A percentile compares a stretch with the other conserved stretches of the same genome.
These are phyloP conservation scores for Colletotrichum sp. DNA, from an alignment of 2,329 filamentous ascomycete genomes.

Conservation along the genomic window DNA sequence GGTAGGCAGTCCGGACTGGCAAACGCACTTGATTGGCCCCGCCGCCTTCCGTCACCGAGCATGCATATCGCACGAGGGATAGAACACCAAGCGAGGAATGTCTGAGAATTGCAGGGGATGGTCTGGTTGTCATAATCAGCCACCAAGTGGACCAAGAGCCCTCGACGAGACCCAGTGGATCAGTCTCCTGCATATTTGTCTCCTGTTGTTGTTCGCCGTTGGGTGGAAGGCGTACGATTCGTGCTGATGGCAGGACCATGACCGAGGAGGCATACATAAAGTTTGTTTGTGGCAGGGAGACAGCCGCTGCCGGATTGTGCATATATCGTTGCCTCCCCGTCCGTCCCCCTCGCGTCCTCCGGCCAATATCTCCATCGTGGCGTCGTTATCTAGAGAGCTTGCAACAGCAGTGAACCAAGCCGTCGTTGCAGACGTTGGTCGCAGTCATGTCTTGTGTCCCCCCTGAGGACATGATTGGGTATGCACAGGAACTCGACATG, in stretches of 20 bases:
- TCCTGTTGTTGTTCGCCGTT: constrained; percentile 20
- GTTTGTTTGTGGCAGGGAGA: constrained; percentile 21
- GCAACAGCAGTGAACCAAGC: background rate
- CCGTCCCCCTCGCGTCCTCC: background rate
- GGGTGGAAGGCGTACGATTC: constrained; percentile 11
- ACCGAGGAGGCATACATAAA: constrained; percentile 10
- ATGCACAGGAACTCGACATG: constrained; percentile 1
- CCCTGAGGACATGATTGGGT: constrained; percentile 14
- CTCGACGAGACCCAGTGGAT: constrained; percentile 5
- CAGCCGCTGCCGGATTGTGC: background rate
- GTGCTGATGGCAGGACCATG: background rate
- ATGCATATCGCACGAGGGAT: constrained; percentile 16
- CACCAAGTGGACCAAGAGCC: constrained; percentile 10
- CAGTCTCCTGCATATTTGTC: constrained; percentile 23
- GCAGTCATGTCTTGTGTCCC: constrained; percentile 10
- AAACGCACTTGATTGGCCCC: background rate
- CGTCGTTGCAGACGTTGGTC: constrained; percentile 11
- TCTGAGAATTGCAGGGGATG: constrained; percentile 19
- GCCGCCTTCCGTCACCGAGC: background rate
- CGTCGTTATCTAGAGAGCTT: background rate
- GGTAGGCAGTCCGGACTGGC: background rate
- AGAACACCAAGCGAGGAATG: constrained; percentile 12
- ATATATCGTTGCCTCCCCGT: constrained; percentile 23
- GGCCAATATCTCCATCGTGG: constrained; percentile 1
- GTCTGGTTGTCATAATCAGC: constrained; percentile 17